Percentiles rank a stretch among this genome's conserved stretches.
Evolutionary conservation across 2,329 filamentous ascomycete species (phyloP).

Genomic region (Trichoderma sp.): DNA sequence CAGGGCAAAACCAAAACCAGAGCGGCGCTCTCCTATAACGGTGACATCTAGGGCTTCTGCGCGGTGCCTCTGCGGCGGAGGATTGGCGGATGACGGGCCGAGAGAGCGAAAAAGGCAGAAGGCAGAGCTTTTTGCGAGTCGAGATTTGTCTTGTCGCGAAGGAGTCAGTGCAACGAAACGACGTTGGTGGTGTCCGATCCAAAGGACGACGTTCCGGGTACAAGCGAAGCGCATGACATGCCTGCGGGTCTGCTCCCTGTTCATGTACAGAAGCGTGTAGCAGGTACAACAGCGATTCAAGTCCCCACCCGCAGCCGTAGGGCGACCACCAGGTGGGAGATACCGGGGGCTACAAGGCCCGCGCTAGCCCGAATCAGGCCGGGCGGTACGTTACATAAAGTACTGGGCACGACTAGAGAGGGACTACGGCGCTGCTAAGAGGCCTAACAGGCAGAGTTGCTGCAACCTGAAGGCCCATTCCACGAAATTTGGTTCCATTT

Average conservation of each 20-base stretch:
- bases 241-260: constrained; percentile 4
- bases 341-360: constrained; percentile 15
- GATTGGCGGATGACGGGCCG: neutral
- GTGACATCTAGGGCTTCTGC: constrained; percentile 30
- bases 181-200: constrained; percentile 8
- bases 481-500: neutral
- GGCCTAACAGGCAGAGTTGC: neutral
- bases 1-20: constrained; percentile 22
- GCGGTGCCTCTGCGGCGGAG: neutral
- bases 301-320: constrained; percentile 13
- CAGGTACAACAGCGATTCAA: constrained; percentile 5
- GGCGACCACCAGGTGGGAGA: constrained; percentile 14
- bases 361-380: constrained; percentile 11
- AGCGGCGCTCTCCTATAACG: constrained; percentile 37
- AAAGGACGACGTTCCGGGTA: constrained; percentile 16
- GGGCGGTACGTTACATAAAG: constrained; percentile 22
- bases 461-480: neutral
- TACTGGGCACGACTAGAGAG: neutral
- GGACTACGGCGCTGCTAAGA: neutral
- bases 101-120: neutral
- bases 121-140: neutral
- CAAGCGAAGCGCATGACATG: constrained; percentile 19
- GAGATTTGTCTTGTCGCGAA: constrained; percentile 6
- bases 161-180: constrained; percentile 11
- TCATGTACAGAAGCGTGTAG: constrained; percentile 3